Evolutionary conservation across 2,329 filamentous ascomycete genomes (phyloP).

Genomic region (Xylariaceae sp.): DNA sequence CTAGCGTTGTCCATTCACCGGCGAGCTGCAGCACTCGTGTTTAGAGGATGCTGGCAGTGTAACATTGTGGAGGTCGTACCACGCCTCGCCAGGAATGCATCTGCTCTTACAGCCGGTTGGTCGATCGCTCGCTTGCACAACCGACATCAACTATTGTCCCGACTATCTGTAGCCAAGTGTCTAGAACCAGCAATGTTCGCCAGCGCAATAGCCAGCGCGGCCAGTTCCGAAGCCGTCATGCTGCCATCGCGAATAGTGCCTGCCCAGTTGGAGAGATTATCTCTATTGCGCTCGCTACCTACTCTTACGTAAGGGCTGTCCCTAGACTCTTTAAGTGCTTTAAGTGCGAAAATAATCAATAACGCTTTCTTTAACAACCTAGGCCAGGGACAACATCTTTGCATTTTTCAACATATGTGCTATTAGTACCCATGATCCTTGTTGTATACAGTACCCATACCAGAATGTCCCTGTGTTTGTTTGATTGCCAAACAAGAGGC

Average conservation of each 20-base stretch:
- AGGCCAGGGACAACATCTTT: neutral
- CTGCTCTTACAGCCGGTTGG: constrained; percentile 9
- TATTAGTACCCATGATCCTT: constrained; percentile 29
- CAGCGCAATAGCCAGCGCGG: constrained; percentile 13
- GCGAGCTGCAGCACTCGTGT: constrained; percentile 34
- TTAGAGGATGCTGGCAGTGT: constrained; percentile 30
- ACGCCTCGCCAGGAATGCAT: constrained; percentile 14
- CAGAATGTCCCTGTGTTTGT: neutral
- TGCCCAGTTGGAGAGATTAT: constrained; percentile 17
- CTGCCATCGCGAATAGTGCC: constrained; percentile 8
- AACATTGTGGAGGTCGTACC: constrained; percentile 17
- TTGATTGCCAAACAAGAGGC: neutral
- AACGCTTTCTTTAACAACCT: neutral
- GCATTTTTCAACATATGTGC: constrained; percentile 8
- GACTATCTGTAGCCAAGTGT: constrained; percentile 25
- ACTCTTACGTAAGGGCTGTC: constrained; percentile 2
- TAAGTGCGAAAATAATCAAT: no score
- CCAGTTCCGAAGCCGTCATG: constrained; percentile 14
- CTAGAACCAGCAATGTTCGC: constrained; percentile 20
- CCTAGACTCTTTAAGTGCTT: no score
- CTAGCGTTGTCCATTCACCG: constrained; percentile 25
- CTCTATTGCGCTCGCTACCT: constrained; percentile 16
- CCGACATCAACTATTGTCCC: constrained; percentile 10
- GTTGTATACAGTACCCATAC: constrained; percentile 8
- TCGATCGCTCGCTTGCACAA: constrained; percentile 15